Evolutionary conservation across 2,329 filamentous ascomycete species (phyloP).

Genomic region (Xylaria sp.): DNA sequence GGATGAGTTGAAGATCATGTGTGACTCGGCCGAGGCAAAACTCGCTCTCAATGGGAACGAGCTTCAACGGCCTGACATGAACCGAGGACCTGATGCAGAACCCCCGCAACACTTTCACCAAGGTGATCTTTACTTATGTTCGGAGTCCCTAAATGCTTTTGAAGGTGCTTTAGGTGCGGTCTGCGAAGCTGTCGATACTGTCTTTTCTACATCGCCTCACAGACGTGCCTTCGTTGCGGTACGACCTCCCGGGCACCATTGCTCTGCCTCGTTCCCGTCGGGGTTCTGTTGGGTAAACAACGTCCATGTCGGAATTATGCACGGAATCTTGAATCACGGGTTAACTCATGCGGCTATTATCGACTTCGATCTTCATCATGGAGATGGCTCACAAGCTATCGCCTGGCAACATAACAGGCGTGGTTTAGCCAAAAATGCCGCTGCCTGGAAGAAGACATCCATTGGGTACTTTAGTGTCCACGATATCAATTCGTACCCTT

Average conservation of each 20-base stretch:
- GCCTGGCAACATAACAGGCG: conserved; percentile 88
- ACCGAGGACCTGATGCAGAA: conserved; percentile 52
- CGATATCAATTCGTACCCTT: conserved; percentile 98
- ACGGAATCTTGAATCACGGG: conserved; percentile 81
- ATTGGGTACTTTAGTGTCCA: conserved; percentile 97
- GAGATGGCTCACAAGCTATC: conserved; percentile 94
- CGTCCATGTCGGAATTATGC: conserved; percentile 93
- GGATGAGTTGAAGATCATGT: conserved; percentile 87
- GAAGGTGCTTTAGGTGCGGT: conserved; percentile 92
- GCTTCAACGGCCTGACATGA: conserved; percentile 70
- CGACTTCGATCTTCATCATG: conserved; percentile 90
- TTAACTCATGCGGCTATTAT: conserved; percentile 93
- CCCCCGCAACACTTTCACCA: conserved; percentile 72
- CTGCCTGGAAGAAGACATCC: conserved; percentile 78
- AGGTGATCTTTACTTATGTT: conserved; percentile 88
- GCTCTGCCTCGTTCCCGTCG: conserved; percentile 85
- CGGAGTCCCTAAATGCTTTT: conserved; percentile 84
- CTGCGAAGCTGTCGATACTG: conserved; percentile 87
- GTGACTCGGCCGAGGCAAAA: conserved; percentile 77
- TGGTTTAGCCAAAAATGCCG: conserved; percentile 72
- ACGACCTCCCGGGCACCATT: conserved; percentile 93
- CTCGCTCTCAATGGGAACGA: conserved; percentile 80
- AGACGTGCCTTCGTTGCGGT: conserved; percentile 89
- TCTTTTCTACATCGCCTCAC: conserved; percentile 69
- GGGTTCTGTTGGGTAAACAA: conserved; percentile 99